Base-by-base conservation (phyloP, 371 early-diverging fungal genomes). In the Mortierella sp. region DNA sequence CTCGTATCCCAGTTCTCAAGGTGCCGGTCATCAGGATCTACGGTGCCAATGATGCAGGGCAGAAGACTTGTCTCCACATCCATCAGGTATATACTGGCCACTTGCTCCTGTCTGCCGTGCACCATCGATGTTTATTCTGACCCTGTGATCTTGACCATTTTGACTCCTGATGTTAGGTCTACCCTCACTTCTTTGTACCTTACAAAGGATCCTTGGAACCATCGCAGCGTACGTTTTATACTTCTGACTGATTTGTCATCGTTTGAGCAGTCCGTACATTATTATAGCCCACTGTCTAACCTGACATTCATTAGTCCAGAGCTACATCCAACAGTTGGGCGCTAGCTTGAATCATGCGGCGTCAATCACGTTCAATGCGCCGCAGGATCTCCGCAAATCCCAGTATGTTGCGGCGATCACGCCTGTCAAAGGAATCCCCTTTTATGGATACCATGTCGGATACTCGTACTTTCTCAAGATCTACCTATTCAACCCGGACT, bases 1-100 rank as follows among this genome's bases (percentile, higher is more conserved):
- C 65, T 1, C 42, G 55, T 17, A 48, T 70, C 3, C 52, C 57
- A 2, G 56, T 85, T n/a, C 47, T 64, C 0, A 82, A 84, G 53
- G 94, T 93, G 9, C 95, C 95, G 6, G 84, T 93, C 9, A 72
- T 96, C 49, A 85, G 95, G 14, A 81, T 95, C n/a, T 95, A 92
- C 80, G 95, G 95, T 9, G 81, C 90, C 0, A 92, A 93, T 0
- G 80, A 70, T 21, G 80, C 69, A 24, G 91, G 90, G 0, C 95
- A 95, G 80, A 89, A 90, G 71, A 81, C 85, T 2, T 93, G 94
- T 73, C 57, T 95, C 14, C 95, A 94, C 60, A 79, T 96, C 12
- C 97, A 96, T 61, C 86, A 86, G 76, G 88, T 86, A 60, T 68
- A 26, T 50, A 5, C 4, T 7, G 27, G 4, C 30, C 32, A 11